Base-by-base conservation (phyloP, 495 filamentous ascomycete genomes). In the Gamarada debralockiae region DNA sequence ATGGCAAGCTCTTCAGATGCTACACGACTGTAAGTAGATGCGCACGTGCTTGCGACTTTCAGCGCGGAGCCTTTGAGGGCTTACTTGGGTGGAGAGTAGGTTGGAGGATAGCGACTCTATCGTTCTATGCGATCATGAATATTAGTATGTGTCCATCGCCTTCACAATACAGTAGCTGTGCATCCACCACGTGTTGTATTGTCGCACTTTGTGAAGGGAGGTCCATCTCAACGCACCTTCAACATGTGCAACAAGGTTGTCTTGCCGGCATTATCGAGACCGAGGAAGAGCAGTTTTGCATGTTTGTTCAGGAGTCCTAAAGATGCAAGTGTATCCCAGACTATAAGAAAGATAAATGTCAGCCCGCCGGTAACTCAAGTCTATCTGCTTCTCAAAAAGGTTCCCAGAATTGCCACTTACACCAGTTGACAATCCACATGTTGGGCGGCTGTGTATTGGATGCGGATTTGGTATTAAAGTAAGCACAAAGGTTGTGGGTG, bases 361-460 rank as follows among this genome's bases (percentile, higher is more conserved):
- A 59, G 56, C 51, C 38, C 48, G 4, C 8, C 6, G 3, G 18
- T 9, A 44, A 44, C 18, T 25, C 23, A 3, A 25, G 8, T n/a
- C 7, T 20, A 5, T 7, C 3, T 44, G 20, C 21, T 23, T 44
- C 41, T 25, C 1, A 20, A 25, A 9, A 25, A 21, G 24, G 14
- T 48, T 50, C 48, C 12, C n/a, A 58, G 37, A 42, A 31, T 44
- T 33, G 47, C 20, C 57, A 77, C 87, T 69, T 88, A 93, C 89
- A 95, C 92, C 92, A 97, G 81, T 90, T 90, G 59, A 95, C 68
- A 67, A 97, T 86, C 91, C 89, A 96, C 92, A 97, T 96, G 54
- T 66, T 81, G 77, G 48, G 40, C 40, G 9, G 18, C 9, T 43
- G 40, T 6, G 6, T 9, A 40, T 43, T 22, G 5, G 7, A 44